Base-by-base conservation (phyloP, 1,284 basidiomycete genomes). In the Rhodotorula glutinis region DNA sequence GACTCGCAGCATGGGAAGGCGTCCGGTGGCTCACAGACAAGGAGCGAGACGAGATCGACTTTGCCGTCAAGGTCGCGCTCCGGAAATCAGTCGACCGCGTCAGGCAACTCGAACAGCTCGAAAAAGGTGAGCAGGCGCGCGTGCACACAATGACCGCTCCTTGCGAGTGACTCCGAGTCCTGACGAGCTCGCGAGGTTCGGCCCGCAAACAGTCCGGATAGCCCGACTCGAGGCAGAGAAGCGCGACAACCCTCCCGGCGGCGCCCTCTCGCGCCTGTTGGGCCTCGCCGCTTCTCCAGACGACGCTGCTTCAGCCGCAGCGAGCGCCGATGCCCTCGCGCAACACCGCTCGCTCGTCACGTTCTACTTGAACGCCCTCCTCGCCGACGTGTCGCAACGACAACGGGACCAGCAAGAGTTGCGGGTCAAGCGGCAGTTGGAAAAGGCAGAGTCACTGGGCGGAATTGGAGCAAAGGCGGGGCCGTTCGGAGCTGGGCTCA, bases 331-430 rank as follows among this genome's bases (percentile, higher is more conserved):
- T 11, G 88, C 89, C 75, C 80, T 91, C 57, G 86, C 90, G 27
- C 87, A 88, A 3, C 91, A 95, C 77, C 89, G 90, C 74, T 82
- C 89, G 25, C 85, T 88, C 74, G 85, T 95, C 73, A 91, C 88
- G 8, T 90, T 90, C 85, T 94, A 88, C 79, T 85, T 95, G 59
- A 88, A 84, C 75, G 84, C 87, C 54, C 84, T 89, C 56, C 82
- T 95, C 52, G 84, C 91, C 0, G 85, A 89, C 71, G 86, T 86
- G 25, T 88, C 89, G 72, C 86, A 90, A 75, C 82, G 79, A 27
- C 89, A 92, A 75, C 89, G 88, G 75, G 88, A 89, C 72, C 85
- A 94, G 82, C 92, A 95, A 78, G 91, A 94, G 78, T 88, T 90
- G 76, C 86, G 91, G 58, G 83, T 92, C 70, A 86, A 87, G 75